These are phyloP conservation scores for Eucalyptus marginata DNA, from an alignment of 345 rosid genomes.

Conservation along the genomic window DNA sequence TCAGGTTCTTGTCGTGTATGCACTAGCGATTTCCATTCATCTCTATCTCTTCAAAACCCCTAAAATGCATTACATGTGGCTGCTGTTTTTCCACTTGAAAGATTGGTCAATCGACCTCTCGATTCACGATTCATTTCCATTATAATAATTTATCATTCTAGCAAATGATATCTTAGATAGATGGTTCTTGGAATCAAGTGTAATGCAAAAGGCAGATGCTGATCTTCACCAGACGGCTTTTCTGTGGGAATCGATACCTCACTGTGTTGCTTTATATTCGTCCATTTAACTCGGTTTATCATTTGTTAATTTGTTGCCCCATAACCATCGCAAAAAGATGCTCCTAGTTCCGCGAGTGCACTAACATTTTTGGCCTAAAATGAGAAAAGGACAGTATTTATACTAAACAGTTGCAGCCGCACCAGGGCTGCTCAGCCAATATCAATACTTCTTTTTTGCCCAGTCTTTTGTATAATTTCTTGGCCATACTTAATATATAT, in stretches of 20 bases:
- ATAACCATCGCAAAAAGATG: not conserved
- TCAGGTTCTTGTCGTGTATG: not conserved
- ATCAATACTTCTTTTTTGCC: not conserved
- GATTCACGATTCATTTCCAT: not conserved
- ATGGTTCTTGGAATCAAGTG: not conserved
- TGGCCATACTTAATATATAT: not conserved
- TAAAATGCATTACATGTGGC: not conserved
- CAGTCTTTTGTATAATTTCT: not conserved
- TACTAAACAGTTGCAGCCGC: not conserved
- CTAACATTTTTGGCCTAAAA: not conserved
- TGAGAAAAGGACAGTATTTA: not conserved
- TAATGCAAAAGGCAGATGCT: not conserved
- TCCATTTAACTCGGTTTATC: not conserved
- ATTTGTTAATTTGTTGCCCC: not conserved
- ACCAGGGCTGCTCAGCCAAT: not conserved
- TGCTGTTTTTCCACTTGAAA: not conserved
- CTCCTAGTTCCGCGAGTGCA: not conserved
- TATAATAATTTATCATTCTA: not conserved
- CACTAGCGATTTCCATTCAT: not conserved
- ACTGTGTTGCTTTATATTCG: not conserved
- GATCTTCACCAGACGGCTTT: not conserved
- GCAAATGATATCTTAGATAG: not conserved
- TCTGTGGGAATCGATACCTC: not conserved
- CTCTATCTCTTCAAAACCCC: not conserved
- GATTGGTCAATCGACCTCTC: not conserved